Percentiles rank a stretch among this genome's conserved stretches.
Evolutionary conservation across 2,329 filamentous ascomycete species (phyloP).

Genomic region (Nothomitra cinnamomea): DNA sequence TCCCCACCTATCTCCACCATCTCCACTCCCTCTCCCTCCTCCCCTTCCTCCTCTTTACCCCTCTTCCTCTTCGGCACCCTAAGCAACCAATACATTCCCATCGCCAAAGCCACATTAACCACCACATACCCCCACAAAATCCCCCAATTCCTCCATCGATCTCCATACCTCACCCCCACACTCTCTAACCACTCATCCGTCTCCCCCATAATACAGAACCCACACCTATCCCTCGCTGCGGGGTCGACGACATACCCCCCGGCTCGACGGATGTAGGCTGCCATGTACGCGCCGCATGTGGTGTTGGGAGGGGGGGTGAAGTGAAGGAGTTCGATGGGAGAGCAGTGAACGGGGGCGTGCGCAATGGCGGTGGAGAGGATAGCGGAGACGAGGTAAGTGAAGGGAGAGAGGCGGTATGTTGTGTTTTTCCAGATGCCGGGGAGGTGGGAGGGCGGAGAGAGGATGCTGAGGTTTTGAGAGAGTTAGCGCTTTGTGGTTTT

Average conservation of each 20-base stretch:
- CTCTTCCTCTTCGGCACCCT: slow-evolving; percentile 31
- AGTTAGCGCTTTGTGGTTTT: too few relatives aligned
- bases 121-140: slow-evolving; percentile 49
- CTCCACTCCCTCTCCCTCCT: too few relatives aligned
- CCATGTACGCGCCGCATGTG: slow-evolving; percentile 28
- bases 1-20: too few relatives aligned
- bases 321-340: slow-evolving; percentile 13
- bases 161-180: slow-evolving; percentile 25
- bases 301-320: slow-evolving; percentile 25
- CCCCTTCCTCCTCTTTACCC: background rate
- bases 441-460: slow-evolving; percentile 39
- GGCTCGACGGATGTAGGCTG: slow-evolving; percentile 20
- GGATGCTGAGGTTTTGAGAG: slow-evolving; percentile 26
- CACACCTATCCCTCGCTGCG: slow-evolving; percentile 27
- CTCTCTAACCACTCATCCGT: slow-evolving; percentile 31
- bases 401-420: slow-evolving; percentile 53
- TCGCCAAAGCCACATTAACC: slow-evolving; percentile 44
- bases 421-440: slow-evolving; percentile 65
- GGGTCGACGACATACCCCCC: slow-evolving; percentile 28
- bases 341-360: slow-evolving; percentile 3
- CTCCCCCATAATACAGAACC: slow-evolving; percentile 29
- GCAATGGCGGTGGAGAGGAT: background rate
- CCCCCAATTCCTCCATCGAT: slow-evolving; percentile 53
- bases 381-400: slow-evolving; percentile 37
- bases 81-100: slow-evolving; percentile 45